phyloP scores from a whole-genome alignment of 129 eudicot species.

The Flaveria trinervia region DNA sequence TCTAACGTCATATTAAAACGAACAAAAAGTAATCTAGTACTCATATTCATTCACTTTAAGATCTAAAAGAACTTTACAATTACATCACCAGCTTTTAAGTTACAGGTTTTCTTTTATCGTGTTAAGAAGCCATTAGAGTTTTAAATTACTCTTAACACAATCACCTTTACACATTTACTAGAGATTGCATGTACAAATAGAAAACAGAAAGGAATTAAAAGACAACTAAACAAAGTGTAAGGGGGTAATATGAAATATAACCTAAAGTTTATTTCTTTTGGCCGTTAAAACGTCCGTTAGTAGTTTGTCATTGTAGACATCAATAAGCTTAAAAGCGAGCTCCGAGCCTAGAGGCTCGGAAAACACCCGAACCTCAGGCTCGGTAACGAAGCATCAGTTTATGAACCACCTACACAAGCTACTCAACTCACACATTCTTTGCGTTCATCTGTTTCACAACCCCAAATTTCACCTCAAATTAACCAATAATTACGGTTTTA shows the following conservation, averaged over 20 bases:
- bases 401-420: constrained; percentile 32
- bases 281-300: not conserved
- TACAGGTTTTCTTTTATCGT: not conserved
- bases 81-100: not conserved
- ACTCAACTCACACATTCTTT: constrained; percentile 19
- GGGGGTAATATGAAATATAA: not conserved
- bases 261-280: not conserved
- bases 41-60: not conserved
- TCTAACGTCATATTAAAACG: not conserved
- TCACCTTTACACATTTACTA: not conserved
- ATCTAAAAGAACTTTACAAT: no score
- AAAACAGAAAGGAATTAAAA: not conserved
- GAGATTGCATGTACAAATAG: no score
- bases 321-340: not conserved
- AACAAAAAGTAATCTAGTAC: no score
- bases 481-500: not conserved
- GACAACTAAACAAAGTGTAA: not conserved
- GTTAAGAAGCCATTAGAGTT: no score
- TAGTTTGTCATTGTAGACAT: not conserved
- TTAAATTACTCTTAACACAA: no score
- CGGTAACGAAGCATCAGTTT: constrained; percentile 21
- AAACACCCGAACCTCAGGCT: constrained; percentile 21
- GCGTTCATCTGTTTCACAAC: constrained; percentile 24
- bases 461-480: not conserved
- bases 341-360: constrained; percentile 26